Evolutionary conservation across 1,284 basidiomycete genomes (phyloP), one percentile per base, ranked within the genome.

Genomic region (Ceratobasidium sp.): DNA sequence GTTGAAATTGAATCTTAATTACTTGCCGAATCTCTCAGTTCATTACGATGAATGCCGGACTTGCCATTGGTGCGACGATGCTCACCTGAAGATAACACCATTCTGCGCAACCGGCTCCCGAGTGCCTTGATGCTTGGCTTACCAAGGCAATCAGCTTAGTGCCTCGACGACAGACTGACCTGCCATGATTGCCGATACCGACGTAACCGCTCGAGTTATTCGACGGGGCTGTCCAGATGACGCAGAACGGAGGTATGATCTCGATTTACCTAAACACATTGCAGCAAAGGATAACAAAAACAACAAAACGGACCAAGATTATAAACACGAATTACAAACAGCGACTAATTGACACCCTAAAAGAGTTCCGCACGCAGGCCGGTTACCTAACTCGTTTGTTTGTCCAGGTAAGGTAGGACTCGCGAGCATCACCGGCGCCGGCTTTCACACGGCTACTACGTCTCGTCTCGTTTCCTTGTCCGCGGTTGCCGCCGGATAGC

Each of bases 341-440:
- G 39, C 21, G 30, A 49, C 49, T 46, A 46, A 16, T 46, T 21
- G 42, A 46, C 42, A 46, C 13, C 25, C 36, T 19, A 47, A 52
- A 64, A 19, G 19, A 42, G 47, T 29, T 21, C 23, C 59, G n/a
- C 19, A 42, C 21, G 4, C 11, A n/a, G 33, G 9, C 59, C 59
- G 59, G 59, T 49, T 44, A 64, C 36, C 36, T 64, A 52, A 49
- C 39, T 23, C 59, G 59, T 49, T 53, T 64, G 76, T 92, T 92
- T 71, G 85, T 85, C 90, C 90, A 92, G 76, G 82, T 79, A 89
- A 92, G 90, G 75, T 92, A 92, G 23, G 90, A 86, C 75, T 91
- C 89, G 73, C 88, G 83, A 68, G 71, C 41, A 44, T 90, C 79
- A 74, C 90, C 88, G 69, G 85, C 80, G 42, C 82, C 83, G 44